Evolutionary conservation across 768 basidiomycete genomes (phyloP), one percentile per base, ranked within the genome.

Genomic region (Russula foetens): DNA sequence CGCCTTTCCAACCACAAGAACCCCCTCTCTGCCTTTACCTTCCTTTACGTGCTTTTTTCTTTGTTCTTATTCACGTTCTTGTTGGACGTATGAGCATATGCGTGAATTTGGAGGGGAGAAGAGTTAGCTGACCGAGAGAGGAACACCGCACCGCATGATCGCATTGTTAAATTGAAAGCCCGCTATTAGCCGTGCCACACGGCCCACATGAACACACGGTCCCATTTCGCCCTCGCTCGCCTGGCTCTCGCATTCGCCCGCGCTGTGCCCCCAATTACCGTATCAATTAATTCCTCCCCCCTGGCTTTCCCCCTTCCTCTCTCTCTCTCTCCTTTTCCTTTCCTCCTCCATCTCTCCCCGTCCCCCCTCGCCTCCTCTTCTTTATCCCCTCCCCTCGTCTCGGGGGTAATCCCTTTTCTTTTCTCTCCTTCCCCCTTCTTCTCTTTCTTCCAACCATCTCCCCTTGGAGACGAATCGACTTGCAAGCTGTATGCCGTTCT

Each of bases 181-280:
- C 61, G 56, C 56, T 21, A 50, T 29, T 26, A 54, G 58, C 31
- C 67, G 55, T 69, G 71, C 75, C 69, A 66, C 70, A 70, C 69
- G 72, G 70, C 58, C 75, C 69, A 66, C 70, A 70, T 69, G 72
- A 70, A 50, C 57, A 62, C 57, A 62, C 61, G 61, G 69, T 43
- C 28, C 23, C 4, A 35, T 7, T 35, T 35, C 6, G 35, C 35
- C 35, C 35, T 35, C 35, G 11, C 35, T 35, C 35, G 35, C 11
- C 35, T 35, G 9, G 35, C 47, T 14, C 14, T 11, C 24, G 29
- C 58, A 26, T 50, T 31, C 55, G 31, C 39, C 47, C 23, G n/a
- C 50, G 28, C 44, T 45, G 31, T n/a, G 24, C n/a, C 17, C 33
- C 29, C 41, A 39, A n/a, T 53, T 55, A 58, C 49, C 51, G 6